phyloP scores from a whole-genome alignment of 176 grass and related monocot genomes.

The Panicum miliaceum region DNA sequence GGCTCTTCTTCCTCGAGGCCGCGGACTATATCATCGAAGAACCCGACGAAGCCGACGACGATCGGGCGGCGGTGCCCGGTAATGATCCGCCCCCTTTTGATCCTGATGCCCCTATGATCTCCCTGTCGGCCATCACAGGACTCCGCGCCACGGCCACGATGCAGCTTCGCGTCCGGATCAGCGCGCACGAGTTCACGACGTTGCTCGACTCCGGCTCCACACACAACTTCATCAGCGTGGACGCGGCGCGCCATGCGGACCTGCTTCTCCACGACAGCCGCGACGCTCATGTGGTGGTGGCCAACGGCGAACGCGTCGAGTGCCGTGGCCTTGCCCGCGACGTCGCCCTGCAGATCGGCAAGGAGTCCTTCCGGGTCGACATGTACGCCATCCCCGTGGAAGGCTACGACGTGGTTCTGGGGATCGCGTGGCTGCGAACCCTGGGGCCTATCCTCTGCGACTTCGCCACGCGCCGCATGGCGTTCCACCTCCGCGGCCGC shows the following conservation, averaged over 20 bases:
- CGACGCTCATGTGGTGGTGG: neutral
- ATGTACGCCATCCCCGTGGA: neutral
- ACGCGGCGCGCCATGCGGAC: neutral
- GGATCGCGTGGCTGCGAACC: neutral
- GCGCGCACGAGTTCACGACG: fast-evolving
- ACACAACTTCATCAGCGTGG: neutral
- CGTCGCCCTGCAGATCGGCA: neutral
- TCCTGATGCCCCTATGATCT: neutral
- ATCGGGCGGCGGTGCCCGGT: no score
- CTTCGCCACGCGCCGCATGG: neutral
- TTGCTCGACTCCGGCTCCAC: neutral
- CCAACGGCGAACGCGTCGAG: neutral
- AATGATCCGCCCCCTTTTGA: no score
- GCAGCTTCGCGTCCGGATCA: neutral
- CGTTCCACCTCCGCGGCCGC: neutral
- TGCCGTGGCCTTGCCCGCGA: neutral
- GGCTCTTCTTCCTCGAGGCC: neutral
- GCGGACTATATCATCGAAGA: neutral
- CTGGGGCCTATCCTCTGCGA: neutral
- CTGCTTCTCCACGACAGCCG: neutral
- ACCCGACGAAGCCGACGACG: fast-evolving
- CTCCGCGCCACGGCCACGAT: neutral
- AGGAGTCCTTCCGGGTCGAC: neutral
- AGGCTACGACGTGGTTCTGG: neutral
- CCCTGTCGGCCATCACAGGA: neutral